Base-by-base conservation (phyloP, 2,329 filamentous ascomycete species). In the Zasmidium citrigriseum region DNA sequence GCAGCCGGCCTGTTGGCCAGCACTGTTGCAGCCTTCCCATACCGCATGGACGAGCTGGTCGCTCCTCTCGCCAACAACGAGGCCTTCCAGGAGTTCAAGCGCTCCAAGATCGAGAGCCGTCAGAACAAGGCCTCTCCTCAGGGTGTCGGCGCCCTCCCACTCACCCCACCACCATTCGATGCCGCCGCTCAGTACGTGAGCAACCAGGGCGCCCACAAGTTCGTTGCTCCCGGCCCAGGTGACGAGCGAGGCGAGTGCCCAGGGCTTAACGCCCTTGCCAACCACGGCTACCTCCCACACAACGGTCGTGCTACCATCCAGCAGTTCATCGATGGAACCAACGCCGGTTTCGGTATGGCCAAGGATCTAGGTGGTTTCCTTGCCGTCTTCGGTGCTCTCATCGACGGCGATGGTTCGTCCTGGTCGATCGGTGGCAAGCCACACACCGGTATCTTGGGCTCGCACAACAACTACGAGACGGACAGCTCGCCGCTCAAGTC, bases 391-490 rank as follows among this genome's bases (percentile, higher is more conserved):
- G 63, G 63, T 34, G 63, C 63, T n/a, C 25, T 58, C 16, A 50
- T 65, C 11, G 59, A 64, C 45, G 63, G 63, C 12, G 64, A 72
- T 55, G 63, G 58, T 9, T 4, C 41, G 14, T 27, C 46, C 25
- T 63, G 63, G 63, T 60, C 56, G 3, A 65, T 65, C 45, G 61
- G 63, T 34, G 63, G 63, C 21, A 23, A 54, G 23, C 63, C 63
- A 41, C 57, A 53, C 49, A 61, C 58, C 41, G 61, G 61, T 47
- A 63, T 63, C 25, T 48, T 67, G 22, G 67, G 66, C 25, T 67
- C 64, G 24, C 73, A 75, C 66, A 72, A 72, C 61, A 67, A 70
- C 52, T 73, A 51, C 47, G 73, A 75, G 62, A 61, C 64, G 14
- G 73, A 75, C 55, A 66, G 50, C 41, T 73, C 70, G 2, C 71